Conservation (phyloP, 257 asterid species). For the Mentha longifolia region DNA sequence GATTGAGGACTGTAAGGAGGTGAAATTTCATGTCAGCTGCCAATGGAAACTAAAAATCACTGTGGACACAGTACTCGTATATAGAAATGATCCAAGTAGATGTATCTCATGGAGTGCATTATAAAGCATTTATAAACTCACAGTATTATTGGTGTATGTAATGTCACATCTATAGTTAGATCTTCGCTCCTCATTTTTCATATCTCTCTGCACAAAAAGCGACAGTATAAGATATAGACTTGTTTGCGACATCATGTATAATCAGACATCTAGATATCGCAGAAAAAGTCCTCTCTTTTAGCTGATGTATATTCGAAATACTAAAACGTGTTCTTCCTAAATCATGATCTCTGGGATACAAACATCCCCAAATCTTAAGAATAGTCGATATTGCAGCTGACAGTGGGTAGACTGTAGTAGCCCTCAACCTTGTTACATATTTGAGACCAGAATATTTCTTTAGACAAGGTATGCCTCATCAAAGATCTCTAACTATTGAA, state of each 20-base stretch:
- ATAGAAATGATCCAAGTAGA: slow-evolving; percentile 2
- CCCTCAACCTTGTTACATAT: slow-evolving; percentile 14
- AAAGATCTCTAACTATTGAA: slow-evolving; percentile 20
- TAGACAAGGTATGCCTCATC: slow-evolving; percentile 6
- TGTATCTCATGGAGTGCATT: slow-evolving; percentile 14
- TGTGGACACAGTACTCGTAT: slow-evolving; percentile 1
- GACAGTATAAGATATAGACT: slow-evolving; percentile 21
- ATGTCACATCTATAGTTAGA: slow-evolving; percentile 85
- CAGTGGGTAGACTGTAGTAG: neutral
- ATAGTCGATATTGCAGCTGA: neutral
- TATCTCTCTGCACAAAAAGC: slow-evolving; percentile 66
- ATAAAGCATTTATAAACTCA: slow-evolving; percentile 40
- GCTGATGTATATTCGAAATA: slow-evolving; percentile 9
- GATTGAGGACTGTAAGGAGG: slow-evolving; percentile 18
- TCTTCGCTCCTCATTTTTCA: slow-evolving; percentile 71
- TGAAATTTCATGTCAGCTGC: slow-evolving; percentile 14
- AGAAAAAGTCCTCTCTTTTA: neutral
- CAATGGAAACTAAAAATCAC: slow-evolving; percentile 17
- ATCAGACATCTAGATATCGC: slow-evolving; percentile 10
- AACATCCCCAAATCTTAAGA: neutral
- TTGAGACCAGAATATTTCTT: slow-evolving; percentile 6
- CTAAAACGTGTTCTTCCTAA: slow-evolving; percentile 5
- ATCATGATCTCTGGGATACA: slow-evolving; percentile 8
- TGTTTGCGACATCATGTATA: slow-evolving; percentile 20
- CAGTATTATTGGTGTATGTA: slow-evolving; percentile 93